Evolutionary conservation across 2,329 filamentous ascomycete genomes (phyloP), one percentile per base, ranked within the genome.

Genomic region (Colletotrichum lindemuthianum): DNA sequence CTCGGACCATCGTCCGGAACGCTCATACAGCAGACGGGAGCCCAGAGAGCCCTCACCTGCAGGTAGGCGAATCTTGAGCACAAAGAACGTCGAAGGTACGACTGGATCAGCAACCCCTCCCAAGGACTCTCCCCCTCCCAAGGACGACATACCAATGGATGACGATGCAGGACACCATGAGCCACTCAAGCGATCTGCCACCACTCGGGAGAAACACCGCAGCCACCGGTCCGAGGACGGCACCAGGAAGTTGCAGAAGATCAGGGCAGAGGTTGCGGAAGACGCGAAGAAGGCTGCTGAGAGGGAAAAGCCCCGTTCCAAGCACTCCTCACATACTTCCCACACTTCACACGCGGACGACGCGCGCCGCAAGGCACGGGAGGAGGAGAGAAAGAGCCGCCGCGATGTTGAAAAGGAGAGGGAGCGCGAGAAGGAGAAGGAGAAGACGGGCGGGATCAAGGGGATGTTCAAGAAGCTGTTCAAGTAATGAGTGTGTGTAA

Each of bases 61-160:
- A 59, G 70, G 49, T 44, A 82, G 78, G 73, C 79, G 72, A 55
- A 81, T 81, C 70, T 82, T 83, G 60, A 75, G 77, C 41, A 68
- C 79, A 47, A 81, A 75, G 60, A 74, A 78, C 36, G 73, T 71
- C 9, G 71, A 80, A 64, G 79, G 78, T 16, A 68, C 75, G 37
- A 34, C 73, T 13, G 69, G 67, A 33, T 66, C 70, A 8, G 69
- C 66, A 41, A 53, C 67, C 10, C 67, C 68, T 6, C 64, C 60
- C 60, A 48, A 70, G 63, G 60, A 68, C 59, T 15, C 58, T 59
- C 53, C 54, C 43, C 59, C 65, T 16, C 60, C 67, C 43, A 70
- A 65, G 56, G 70, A 73, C 43, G 54, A 63, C 39, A 32, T 49
- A 43, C 60, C 56, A 47, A 64, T 39, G 49, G 64, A 60, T 59